Evolutionary conservation across 78 protist genomes (phyloP).

Genomic region (Creolimax fragrantissima): DNA sequence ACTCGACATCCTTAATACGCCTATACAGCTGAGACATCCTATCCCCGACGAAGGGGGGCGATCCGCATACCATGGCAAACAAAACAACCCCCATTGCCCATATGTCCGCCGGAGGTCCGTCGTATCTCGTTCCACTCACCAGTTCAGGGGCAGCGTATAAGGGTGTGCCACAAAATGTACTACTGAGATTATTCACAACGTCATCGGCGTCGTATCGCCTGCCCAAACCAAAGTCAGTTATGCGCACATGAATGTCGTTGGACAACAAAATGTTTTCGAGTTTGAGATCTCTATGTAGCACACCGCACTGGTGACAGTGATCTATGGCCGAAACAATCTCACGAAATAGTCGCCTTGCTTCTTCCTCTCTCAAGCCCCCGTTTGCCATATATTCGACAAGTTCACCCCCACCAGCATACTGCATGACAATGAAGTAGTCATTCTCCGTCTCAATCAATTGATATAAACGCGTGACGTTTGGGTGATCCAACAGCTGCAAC

Average conservation of each 20-base stretch:
- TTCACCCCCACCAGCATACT: constrained; percentile 63
- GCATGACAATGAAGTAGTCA: background rate
- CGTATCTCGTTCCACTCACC: constrained; percentile 8
- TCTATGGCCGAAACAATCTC: constrained; percentile 8
- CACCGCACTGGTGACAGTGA: constrained; percentile 11
- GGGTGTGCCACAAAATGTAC: constrained; percentile 67
- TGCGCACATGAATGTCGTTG: constrained; percentile 27
- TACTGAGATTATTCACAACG: constrained; percentile 36
- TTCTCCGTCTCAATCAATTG: constrained; percentile 16
- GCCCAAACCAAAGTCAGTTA: constrained; percentile 51
- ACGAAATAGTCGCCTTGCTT: constrained; percentile 1
- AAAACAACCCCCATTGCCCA: constrained; percentile 76
- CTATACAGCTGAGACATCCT: constrained; percentile 77
- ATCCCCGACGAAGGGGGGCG: constrained; percentile 93
- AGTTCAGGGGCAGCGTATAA: constrained; percentile 58
- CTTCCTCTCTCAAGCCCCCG: background rate
- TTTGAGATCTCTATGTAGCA: constrained; percentile 52
- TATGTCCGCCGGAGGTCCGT: constrained; percentile 66
- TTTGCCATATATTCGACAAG: constrained; percentile 13
- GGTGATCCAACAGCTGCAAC: constrained; percentile 2
- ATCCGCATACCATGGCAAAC: constrained; percentile 85
- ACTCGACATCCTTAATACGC: constrained; percentile 67
- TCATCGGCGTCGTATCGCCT: constrained; percentile 48
- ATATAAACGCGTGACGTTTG: background rate
- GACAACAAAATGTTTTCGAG: constrained; percentile 48